These are phyloP conservation scores for Lecanicillium sp. DNA, from an alignment of 2,329 filamentous ascomycete genomes.

Conservation along the genomic window DNA sequence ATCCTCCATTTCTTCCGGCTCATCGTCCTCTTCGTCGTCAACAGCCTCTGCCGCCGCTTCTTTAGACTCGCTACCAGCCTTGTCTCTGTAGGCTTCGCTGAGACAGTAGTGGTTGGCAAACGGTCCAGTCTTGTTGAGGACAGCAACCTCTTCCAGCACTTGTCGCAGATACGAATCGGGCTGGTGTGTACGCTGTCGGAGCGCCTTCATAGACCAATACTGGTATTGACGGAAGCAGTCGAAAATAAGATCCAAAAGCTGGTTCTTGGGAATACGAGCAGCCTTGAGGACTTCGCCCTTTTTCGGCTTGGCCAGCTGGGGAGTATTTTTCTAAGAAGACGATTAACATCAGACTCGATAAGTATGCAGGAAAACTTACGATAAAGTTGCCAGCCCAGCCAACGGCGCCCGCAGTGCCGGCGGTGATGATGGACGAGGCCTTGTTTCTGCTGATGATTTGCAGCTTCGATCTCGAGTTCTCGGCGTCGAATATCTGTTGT, in stretches of 20 bases:
- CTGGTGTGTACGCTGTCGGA: slow-evolving; percentile 71
- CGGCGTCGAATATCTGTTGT: slow-evolving; percentile 44
- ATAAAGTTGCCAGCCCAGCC: slow-evolving; percentile 42
- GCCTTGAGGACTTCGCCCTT: slow-evolving; percentile 70
- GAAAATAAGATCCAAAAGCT: slow-evolving; percentile 80
- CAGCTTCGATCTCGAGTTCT: slow-evolving; percentile 40
- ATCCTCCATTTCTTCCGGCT: slow-evolving; percentile 71
- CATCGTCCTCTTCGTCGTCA: slow-evolving; percentile 58
- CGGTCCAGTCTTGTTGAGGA: slow-evolving; percentile 71
- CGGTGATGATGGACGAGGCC: slow-evolving; percentile 47
- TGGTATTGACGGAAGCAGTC: slow-evolving; percentile 74
- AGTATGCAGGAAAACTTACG: slow-evolving; percentile 33
- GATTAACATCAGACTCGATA: slow-evolving; percentile 4
- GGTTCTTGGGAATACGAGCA: slow-evolving; percentile 80
- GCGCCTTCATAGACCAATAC: slow-evolving; percentile 89
- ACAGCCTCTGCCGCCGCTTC: slow-evolving; percentile 45
- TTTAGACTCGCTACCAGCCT: slow-evolving; percentile 36
- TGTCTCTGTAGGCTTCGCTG: slow-evolving; percentile 46
- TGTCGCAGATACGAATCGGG: slow-evolving; percentile 90
- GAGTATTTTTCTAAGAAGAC: slow-evolving; percentile 39
- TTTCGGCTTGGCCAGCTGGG: slow-evolving; percentile 44
- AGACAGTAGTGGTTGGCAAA: slow-evolving; percentile 84
- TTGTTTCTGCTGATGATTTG: slow-evolving; percentile 41
- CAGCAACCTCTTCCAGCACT: slow-evolving; percentile 72
- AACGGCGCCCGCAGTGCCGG: slow-evolving; percentile 33